A percentile compares a stretch with the other conserved stretches of the same genome.
Evolutionary conservation across 23 red algal genomes (phyloP).

Genomic region (Pyropia haitanensis): DNA sequence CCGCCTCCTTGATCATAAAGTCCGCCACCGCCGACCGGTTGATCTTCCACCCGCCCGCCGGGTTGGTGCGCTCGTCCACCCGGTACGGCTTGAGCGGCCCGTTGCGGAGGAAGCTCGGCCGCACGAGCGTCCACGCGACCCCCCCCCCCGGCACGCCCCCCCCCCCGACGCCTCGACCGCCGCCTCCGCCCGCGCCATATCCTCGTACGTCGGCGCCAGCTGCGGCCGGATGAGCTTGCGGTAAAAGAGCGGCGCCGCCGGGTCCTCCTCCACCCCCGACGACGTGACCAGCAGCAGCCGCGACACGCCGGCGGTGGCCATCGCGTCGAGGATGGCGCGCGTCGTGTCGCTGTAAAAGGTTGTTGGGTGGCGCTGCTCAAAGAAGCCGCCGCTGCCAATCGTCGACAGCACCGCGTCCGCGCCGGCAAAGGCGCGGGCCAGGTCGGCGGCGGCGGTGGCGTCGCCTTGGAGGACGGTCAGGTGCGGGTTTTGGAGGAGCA

Average conservation of each 20-base stretch:
- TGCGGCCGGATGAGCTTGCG: constrained; percentile 27
- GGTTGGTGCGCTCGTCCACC: constrained; percentile 9
- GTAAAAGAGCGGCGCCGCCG: constrained; percentile 37
- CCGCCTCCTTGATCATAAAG: constrained; percentile 32
- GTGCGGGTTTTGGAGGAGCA: constrained; percentile 12
- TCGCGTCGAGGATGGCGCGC: constrained; percentile 1
- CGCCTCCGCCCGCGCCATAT: constrained; percentile 43
- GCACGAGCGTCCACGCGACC: constrained; percentile 36
- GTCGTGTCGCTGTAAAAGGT: constrained; percentile 27
- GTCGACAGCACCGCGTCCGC: constrained; percentile 29
- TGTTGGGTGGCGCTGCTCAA: constrained; percentile 18
- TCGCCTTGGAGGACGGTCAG: constrained; percentile 5
- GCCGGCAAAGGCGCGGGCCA: constrained; percentile 6
- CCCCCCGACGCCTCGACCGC: constrained; percentile 8
- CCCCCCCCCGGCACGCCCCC: neutral
- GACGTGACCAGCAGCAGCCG: constrained; percentile 36
- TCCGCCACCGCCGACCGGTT: constrained; percentile 17
- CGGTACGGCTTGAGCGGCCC: constrained; percentile 15
- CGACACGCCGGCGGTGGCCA: constrained; percentile 28
- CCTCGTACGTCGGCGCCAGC: constrained; percentile 39
- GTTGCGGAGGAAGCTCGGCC: constrained; percentile 21
- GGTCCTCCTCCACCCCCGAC: constrained; percentile 46
- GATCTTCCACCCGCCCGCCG: constrained; percentile 34
- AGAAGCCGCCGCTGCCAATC: constrained; percentile 16
- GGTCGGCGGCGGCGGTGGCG: too few relatives aligned